Conservation (phyloP, 2,329 filamentous ascomycete species). For the Pseudogymnoascus sp. region DNA sequence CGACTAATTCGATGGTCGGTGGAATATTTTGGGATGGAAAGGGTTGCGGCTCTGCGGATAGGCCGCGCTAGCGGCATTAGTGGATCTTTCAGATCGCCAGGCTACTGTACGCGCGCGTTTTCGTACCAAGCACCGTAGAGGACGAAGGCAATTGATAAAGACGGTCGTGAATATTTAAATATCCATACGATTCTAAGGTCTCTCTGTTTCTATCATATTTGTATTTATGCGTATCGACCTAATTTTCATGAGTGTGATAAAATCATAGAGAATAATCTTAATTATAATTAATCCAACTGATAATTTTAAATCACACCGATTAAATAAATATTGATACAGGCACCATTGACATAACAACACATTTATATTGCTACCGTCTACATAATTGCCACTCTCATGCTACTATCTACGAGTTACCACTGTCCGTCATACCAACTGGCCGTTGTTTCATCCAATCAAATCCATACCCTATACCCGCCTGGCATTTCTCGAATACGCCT, state of each 20-base stretch:
- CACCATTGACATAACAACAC: no score
- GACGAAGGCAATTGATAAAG: neutral
- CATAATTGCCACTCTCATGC: neutral
- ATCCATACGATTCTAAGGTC: neutral
- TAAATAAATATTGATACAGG: neutral
- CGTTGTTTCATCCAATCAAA: neutral
- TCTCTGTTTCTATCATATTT: neutral
- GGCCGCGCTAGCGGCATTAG: neutral
- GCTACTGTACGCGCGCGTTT: neutral
- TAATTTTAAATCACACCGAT: neutral
- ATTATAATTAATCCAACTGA: neutral
- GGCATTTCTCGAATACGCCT: neutral
- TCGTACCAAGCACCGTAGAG: neutral
- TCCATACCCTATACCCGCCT: neutral
- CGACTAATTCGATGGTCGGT: neutral
- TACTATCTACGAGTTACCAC: neutral
- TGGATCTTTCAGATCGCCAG: neutral
- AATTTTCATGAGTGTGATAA: no score
- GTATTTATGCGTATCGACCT: neutral
- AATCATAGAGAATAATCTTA: neutral
- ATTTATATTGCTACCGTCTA: neutral
- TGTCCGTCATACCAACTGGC: neutral
- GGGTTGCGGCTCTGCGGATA: conserved; percentile 10
- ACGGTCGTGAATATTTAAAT: neutral
- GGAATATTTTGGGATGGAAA: conserved; percentile 1